These are phyloP conservation scores for Staphylotrichum tortipilum DNA, from an alignment of 495 filamentous ascomycete genomes.

Conservation along the genomic window DNA sequence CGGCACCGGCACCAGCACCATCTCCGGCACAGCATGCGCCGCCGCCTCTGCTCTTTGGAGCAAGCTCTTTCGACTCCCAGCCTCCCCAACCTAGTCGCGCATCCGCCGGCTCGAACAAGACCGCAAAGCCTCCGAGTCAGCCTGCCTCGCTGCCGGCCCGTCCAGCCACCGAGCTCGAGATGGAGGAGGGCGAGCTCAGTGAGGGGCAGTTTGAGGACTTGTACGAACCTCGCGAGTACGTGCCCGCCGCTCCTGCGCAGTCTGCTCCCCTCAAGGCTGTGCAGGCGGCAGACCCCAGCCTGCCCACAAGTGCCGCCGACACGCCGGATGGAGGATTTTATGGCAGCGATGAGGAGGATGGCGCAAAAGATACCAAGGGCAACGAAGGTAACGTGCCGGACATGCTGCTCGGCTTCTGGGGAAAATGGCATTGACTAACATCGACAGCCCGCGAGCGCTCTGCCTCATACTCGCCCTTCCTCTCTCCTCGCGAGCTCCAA, in stretches of 20 bases:
- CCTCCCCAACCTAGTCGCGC: not conserved
- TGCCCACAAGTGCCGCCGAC: constrained; percentile 16
- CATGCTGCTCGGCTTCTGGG: not conserved
- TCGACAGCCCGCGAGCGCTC: constrained; percentile 32
- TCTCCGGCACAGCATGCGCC: too few relatives aligned
- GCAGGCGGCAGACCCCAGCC: constrained; percentile 4
- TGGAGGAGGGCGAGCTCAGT: constrained; percentile 70
- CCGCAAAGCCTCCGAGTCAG: constrained; percentile 5
- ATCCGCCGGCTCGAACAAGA: not conserved
- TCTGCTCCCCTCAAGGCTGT: constrained; percentile 1
- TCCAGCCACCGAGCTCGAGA: constrained; percentile 17
- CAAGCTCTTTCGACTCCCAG: not conserved
- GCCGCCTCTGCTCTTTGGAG: not conserved
- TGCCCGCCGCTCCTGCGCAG: constrained; percentile 3
- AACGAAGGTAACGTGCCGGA: not conserved
- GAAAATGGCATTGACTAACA: not conserved
- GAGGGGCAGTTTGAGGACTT: constrained; percentile 51
- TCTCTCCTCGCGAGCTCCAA: constrained; percentile 38
- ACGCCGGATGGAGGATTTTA: constrained; percentile 26
- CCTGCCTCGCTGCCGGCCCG: constrained; percentile 5
- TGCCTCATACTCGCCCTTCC: constrained; percentile 46
- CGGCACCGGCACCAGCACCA: not conserved
- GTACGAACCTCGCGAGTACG: constrained; percentile 30
- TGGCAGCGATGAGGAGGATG: constrained; percentile 24
- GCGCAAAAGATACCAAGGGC: not conserved